Evolutionary conservation across 2,329 filamentous ascomycete genomes (phyloP).

Genomic region (Coleophoma cylindrospora): DNA sequence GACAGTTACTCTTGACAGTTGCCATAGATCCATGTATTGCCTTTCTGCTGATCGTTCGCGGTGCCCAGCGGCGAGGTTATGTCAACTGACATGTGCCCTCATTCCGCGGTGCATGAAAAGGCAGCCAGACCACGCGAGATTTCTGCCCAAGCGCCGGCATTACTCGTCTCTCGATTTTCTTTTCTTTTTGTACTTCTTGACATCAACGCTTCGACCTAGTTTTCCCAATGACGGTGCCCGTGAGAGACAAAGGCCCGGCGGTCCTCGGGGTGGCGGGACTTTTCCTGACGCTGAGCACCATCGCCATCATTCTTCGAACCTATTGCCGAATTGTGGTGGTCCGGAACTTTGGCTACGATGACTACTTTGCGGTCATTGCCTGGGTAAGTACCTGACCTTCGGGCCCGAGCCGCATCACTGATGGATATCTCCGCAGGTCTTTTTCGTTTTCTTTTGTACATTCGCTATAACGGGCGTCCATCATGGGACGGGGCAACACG

Average conservation of each 20-base stretch:
- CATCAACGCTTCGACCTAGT: no score
- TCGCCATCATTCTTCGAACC: constrained; percentile 4
- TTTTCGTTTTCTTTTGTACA: constrained; percentile 6
- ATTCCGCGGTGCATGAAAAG: no score
- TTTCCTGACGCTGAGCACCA: constrained; percentile 25
- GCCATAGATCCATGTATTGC: no score
- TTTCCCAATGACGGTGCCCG: no score
- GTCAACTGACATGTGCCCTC: no score
- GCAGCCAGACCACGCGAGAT: no score
- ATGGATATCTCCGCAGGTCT: constrained; percentile 1
- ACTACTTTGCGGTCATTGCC: constrained; percentile 5
- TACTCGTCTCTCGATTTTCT: no score
- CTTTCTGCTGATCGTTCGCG: no score
- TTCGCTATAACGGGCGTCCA: constrained; percentile 6
- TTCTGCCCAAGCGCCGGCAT: no score
- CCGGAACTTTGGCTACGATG: constrained; percentile 7
- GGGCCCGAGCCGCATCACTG: neutral
- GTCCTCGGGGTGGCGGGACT: constrained; percentile 4
- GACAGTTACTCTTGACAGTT: no score
- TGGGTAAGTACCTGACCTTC: neutral
- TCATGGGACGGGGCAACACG: constrained; percentile 9
- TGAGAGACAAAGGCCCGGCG: neutral
- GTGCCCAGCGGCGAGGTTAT: no score
- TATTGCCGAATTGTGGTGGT: constrained; percentile 4
- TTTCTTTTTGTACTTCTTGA: no score